phyloP scores from a whole-genome alignment of 176 grass and related monocot genomes.

The Rhynchospora pubera region DNA sequence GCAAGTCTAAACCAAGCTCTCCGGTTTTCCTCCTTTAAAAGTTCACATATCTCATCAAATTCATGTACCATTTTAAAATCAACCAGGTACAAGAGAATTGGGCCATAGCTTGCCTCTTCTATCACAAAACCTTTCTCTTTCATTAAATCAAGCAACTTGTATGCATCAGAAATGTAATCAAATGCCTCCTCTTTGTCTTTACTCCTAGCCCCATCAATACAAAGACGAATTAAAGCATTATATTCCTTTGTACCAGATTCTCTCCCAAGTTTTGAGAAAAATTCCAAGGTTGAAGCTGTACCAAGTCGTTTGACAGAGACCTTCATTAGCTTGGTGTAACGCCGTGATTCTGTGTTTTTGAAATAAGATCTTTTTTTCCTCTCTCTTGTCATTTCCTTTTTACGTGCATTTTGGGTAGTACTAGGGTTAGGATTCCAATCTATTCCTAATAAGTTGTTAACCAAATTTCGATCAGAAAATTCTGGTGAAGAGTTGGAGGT shows the following conservation, averaged over 20 bases:
- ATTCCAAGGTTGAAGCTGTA: conserved; percentile 38
- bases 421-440: neutral
- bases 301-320: conserved; percentile 59
- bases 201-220: conserved; percentile 41
- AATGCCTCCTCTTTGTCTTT: conserved; percentile 45
- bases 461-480: neutral
- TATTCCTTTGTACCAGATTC: conserved; percentile 64
- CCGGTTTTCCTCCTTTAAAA: conserved; percentile 65
- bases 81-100: conserved; percentile 68
- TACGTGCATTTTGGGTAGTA: neutral
- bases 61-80: conserved; percentile 54
- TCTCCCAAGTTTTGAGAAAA: conserved; percentile 72
- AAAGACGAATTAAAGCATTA: conserved; percentile 51
- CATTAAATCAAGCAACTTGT: conserved; percentile 49
- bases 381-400: conserved; percentile 45
- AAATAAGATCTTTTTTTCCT: conserved; percentile 76
- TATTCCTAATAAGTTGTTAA: conserved; percentile 22
- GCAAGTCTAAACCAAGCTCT: conserved; percentile 44
- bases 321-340: conserved; percentile 57
- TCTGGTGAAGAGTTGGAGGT: neutral
- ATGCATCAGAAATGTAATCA: conserved; percentile 47
- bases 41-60: conserved; percentile 57
- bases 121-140: conserved; percentile 59
- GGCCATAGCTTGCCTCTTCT: conserved; percentile 45
- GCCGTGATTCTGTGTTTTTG: conserved; percentile 57